Conservation (phyloP, 306 rosid genomes). For the Trifolium subterraneum region DNA sequence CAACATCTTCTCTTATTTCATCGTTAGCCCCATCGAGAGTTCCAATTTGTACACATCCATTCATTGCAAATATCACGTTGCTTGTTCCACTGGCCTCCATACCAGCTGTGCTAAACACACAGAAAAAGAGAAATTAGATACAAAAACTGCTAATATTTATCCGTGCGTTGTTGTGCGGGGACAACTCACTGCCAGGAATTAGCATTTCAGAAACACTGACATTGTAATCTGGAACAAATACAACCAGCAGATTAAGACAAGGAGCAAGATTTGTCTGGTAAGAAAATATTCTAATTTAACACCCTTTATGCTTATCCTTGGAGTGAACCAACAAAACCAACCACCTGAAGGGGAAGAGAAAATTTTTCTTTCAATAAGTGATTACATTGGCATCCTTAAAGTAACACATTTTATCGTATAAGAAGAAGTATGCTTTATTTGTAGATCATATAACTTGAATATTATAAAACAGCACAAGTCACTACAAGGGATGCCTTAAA, state of each 20-base stretch:
- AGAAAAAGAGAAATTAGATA: not conserved
- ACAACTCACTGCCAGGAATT: slow-evolving; percentile 96
- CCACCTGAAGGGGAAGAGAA: no score
- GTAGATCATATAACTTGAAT: slow-evolving; percentile 20
- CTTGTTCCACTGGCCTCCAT: slow-evolving; percentile 99
- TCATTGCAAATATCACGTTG: slow-evolving; percentile 97
- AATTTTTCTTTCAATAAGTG: not conserved
- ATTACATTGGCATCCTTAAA: slow-evolving; percentile 14
- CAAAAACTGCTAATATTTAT: not conserved
- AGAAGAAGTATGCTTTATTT: slow-evolving; percentile 24
- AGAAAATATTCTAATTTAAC: not conserved
- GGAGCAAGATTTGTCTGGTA: not conserved
- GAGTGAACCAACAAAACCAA: no score
- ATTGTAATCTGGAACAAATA: slow-evolving; percentile 94
- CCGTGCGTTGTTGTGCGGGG: slow-evolving; percentile 90
- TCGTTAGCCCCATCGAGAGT: slow-evolving; percentile 96
- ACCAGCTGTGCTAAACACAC: slow-evolving; percentile 79
- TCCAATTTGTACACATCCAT: slow-evolving; percentile 89
- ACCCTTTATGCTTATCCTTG: not conserved
- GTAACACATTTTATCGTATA: not conserved
- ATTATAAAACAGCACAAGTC: slow-evolving; percentile 20
- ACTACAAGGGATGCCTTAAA: slow-evolving; percentile 22
- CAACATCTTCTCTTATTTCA: slow-evolving; percentile 94
- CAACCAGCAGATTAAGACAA: slow-evolving; percentile 57
- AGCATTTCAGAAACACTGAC: slow-evolving; percentile 90